Base-by-base conservation (phyloP, 306 rosid genomes). In the Dicorynia guianensis region DNA sequence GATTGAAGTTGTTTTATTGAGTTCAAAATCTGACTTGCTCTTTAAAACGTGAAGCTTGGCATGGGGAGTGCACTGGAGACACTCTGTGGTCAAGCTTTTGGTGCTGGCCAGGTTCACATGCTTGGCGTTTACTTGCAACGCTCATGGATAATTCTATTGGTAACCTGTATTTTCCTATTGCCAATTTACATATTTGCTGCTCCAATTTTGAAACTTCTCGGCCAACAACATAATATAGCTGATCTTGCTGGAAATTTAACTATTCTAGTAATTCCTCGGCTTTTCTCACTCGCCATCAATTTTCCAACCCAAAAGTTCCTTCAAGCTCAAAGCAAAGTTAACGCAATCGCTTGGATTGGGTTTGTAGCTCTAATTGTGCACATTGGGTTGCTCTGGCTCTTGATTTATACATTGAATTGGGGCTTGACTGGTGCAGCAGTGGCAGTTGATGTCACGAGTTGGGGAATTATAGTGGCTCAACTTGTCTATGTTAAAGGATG, bases 301-400 rank as follows among this genome's bases (percentile, higher is more conserved):
- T 95, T 95, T 71, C 99, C 99, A 6, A 76, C 93, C 19, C 93
- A 87, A 50, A 95, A 95, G 85, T 95, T 90, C 81, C 93, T 95
- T 55, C 97, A 90, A 47, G 87, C 96, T 19, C 99, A 92, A 73
- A 89, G 96, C 80, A 95, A 87, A 81, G 97, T 95, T 61, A 56
- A 4, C 2, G 90, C 75, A 39, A 87, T 95, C 19, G 89, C 96
- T 0, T 95, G 86, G 90, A 92, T 95, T 39, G 97, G 90, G 25
- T 80, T 89, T 7, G 44, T 74, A 42, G 86, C 92, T 47, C 63
- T 95, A 1, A 1, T 85, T 15, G 0, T 85, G 12, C 99, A 92
- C 63, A 47, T 77, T 15, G 93, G 84, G 20, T 3, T 87, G 80
- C 90, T 92, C 10, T 89, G 85, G 90, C 78, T 92, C 80, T 86